Evolutionary conservation across 768 basidiomycete species (phyloP).

Genomic region (Mycena galericulata): DNA sequence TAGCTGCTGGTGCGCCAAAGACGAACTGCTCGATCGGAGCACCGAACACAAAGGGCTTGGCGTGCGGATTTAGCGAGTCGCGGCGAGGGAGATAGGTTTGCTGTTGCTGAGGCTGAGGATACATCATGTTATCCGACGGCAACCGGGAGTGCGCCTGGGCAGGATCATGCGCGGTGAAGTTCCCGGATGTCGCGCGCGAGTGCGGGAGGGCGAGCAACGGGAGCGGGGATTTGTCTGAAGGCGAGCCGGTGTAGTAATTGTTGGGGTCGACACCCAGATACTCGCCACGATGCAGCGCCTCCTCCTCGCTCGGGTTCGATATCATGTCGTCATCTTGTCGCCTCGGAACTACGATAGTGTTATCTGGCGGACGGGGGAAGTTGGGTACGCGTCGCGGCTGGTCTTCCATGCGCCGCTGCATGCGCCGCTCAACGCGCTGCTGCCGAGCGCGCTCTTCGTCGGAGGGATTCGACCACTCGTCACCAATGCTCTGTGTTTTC

Average conservation of each 20-base stretch:
- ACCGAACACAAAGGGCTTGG: conserved; percentile 89
- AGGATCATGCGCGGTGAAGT: conserved; percentile 71
- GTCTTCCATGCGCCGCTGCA: conserved; percentile 65
- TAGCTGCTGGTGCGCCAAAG: conserved; percentile 46
- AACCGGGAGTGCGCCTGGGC: conserved; percentile 74
- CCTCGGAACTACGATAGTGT: conserved; percentile 54
- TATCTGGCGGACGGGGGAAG: conserved; percentile 82
- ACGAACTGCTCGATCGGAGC: conserved; percentile 42
- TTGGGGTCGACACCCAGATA: conserved; percentile 58
- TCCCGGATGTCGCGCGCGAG: conserved; percentile 72
- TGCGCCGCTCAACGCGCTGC: conserved; percentile 70
- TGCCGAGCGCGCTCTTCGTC: conserved; percentile 88
- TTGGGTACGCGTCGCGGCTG: conserved; percentile 80
- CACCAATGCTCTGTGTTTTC: conserved; percentile 78
- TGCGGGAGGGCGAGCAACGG: conserved; percentile 73
- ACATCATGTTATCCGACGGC: conserved; percentile 48
- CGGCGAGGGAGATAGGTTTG: conserved; percentile 42
- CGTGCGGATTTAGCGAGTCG: conserved; percentile 77
- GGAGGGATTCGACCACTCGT: conserved; percentile 87
- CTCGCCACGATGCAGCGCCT: conserved; percentile 50
- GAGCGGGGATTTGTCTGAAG: conserved; percentile 56
- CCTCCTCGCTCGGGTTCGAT: conserved; percentile 91
- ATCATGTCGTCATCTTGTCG: conserved; percentile 72
- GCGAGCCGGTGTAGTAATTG: conserved; percentile 60
- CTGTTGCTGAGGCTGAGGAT: conserved; percentile 38